Percentiles rank a stretch among this genome's conserved stretches.
Conservation (phyloP, 2,329 filamentous ascomycete genomes). For the Alternaria sp. region DNA sequence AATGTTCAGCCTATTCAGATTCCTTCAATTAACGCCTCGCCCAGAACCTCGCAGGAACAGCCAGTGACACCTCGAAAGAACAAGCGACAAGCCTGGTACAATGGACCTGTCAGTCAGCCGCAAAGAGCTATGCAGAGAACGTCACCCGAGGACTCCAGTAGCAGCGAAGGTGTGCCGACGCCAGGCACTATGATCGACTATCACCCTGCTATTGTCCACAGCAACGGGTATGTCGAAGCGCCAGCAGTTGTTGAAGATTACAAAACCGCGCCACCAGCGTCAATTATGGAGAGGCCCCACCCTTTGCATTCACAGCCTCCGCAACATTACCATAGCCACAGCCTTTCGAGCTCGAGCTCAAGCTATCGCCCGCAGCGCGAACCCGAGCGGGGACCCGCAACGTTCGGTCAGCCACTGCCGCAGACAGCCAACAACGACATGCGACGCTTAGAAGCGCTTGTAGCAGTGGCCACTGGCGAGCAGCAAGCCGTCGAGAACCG, state of each 20-base stretch:
- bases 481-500: conserved; percentile 50
- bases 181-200: conserved; percentile 62
- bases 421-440: conserved; percentile 58
- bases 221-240: conserved; percentile 58
- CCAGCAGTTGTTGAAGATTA: conserved; percentile 54
- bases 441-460: conserved; percentile 68
- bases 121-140: conserved; percentile 55
- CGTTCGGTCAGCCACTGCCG: conserved; percentile 45
- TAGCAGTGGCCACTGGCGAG: conserved; percentile 71
- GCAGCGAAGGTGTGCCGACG: conserved; percentile 64
- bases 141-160: conserved; percentile 65
- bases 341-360: conserved; percentile 37
- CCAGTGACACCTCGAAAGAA: conserved; percentile 65
- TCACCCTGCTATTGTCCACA: conserved; percentile 62
- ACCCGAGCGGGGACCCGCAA: conserved; percentile 38
- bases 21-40: conserved; percentile 45
- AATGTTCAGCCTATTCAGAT: conserved; percentile 37
- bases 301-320: conserved; percentile 41
- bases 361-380: conserved; percentile 44
- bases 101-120: conserved; percentile 58
- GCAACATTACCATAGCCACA: conserved; percentile 42
- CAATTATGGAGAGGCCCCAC: conserved; percentile 51
- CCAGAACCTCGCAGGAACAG: conserved; percentile 49
- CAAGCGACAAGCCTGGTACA: conserved; percentile 78
- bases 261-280: conserved; percentile 43